phyloP scores from a whole-genome alignment of 345 rosid species.

The Isatis tinctoria region DNA sequence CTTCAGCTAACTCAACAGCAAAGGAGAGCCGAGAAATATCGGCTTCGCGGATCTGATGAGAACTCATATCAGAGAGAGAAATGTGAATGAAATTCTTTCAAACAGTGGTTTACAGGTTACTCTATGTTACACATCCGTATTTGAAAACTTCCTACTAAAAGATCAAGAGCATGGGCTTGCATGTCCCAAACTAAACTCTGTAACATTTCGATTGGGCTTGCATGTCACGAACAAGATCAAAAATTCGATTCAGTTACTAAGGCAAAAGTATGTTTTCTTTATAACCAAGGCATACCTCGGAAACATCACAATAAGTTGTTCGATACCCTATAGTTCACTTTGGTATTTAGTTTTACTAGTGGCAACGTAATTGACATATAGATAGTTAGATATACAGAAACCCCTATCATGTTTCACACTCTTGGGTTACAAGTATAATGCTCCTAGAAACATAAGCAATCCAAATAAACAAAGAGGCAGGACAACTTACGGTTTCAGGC shows the following conservation, averaged over 20 bases:
- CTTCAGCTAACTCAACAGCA: conserved; percentile 99
- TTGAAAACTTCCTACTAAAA: not conserved
- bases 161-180: not conserved
- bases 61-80: conserved; percentile 20
- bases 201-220: not conserved
- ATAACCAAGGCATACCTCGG: not conserved
- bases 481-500: conserved; percentile 87
- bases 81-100: not conserved
- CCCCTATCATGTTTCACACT: not conserved
- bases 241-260: too few species aligned
- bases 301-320: not conserved
- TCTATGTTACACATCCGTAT: not conserved
- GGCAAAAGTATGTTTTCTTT: not conserved
- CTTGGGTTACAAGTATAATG: not conserved
- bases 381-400: not conserved
- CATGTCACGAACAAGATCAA: too few species aligned
- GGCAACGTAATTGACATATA: not conserved
- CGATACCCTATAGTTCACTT: not conserved
- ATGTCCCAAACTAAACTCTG: not conserved
- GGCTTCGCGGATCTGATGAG: conserved; percentile 88
- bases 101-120: not conserved
- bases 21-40: conserved; percentile 96
- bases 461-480: conserved; percentile 9
- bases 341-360: not conserved
- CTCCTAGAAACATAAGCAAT: conserved; percentile 2